A percentile compares a stretch with the other conserved stretches of the same genome.
phyloP scores from a whole-genome alignment of 352 stramenopile species.

The Hyaloperonospora brassicae region DNA sequence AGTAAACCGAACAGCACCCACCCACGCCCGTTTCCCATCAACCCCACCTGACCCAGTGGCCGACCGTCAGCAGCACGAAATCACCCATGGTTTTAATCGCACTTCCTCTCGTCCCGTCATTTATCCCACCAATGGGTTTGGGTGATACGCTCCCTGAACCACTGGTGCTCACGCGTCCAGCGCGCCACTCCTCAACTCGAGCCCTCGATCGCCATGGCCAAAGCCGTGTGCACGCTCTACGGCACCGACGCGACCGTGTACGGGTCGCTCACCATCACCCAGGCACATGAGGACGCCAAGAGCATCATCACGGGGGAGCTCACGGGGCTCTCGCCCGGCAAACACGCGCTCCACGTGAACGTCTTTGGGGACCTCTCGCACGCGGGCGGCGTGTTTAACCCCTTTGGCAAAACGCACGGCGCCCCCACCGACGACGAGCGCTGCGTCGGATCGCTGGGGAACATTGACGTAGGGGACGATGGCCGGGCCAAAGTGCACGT shows the following conservation, averaged over 20 bases:
- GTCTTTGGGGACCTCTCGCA: conserved; percentile 93
- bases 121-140: too few relatives aligned
- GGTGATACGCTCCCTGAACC: too few relatives aligned
- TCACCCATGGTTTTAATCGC: too few relatives aligned
- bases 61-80: too few relatives aligned
- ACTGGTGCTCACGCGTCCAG: too few relatives aligned
- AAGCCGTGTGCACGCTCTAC: conserved; percentile 83
- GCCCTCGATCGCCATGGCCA: conserved; percentile 35
- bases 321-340: conserved; percentile 72
- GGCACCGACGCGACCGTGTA: conserved; percentile 75
- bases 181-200: too few relatives aligned
- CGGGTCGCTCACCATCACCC: conserved; percentile 70
- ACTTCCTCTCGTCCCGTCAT: too few relatives aligned
- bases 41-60: too few relatives aligned
- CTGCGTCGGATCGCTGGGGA: conserved; percentile 93
- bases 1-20: too few relatives aligned
- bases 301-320: conserved; percentile 79
- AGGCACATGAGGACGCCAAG: conserved; percentile 84
- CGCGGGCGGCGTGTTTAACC: conserved; percentile 94
- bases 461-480: conserved; percentile 83
- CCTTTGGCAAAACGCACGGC: conserved; percentile 97
- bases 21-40: too few relatives aligned
- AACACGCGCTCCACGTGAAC: conserved; percentile 94
- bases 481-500: conserved; percentile 88
- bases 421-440: conserved; percentile 92